phyloP scores from a whole-genome alignment of 495 filamentous ascomycete genomes.

The Tuber calosporum region DNA sequence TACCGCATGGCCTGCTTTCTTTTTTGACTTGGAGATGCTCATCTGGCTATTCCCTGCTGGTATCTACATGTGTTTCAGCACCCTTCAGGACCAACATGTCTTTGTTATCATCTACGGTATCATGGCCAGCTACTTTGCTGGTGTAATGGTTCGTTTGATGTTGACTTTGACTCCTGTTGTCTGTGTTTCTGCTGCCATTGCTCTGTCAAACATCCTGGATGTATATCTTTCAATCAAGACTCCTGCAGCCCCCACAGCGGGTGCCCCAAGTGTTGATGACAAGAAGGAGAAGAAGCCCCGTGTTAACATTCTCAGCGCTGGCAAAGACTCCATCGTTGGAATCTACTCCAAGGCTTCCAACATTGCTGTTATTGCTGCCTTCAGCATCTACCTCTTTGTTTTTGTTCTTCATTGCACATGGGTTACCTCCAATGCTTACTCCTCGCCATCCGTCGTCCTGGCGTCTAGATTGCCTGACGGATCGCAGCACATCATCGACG shows the following conservation, averaged over 20 bases:
- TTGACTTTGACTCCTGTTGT: conserved; percentile 94
- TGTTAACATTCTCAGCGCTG: conserved; percentile 56
- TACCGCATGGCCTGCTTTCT: conserved; percentile 99
- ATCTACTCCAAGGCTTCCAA: conserved; percentile 79
- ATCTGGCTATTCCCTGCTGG: conserved; percentile 99
- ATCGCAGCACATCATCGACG: conserved; percentile 96
- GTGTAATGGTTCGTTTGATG: conserved; percentile 99
- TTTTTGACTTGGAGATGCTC: conserved; percentile 95
- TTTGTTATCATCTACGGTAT: conserved; percentile 97
- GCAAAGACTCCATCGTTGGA: conserved; percentile 66
- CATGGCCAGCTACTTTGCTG: conserved; percentile 93
- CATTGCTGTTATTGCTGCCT: conserved; percentile 58
- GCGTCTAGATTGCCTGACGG: conserved; percentile 89
- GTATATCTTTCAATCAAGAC: conserved; percentile 62
- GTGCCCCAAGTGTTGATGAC: conserved; percentile 42
- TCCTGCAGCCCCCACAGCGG: conserved; percentile 46
- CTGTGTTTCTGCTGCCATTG: conserved; percentile 87
- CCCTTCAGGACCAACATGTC: conserved; percentile 90
- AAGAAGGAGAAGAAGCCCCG: conserved; percentile 52
- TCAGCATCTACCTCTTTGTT: conserved; percentile 74
- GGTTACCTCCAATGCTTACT: conserved; percentile 99
- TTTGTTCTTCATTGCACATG: conserved; percentile 98
- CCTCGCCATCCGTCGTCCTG: conserved; percentile 92
- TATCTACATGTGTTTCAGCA: conserved; percentile 95
- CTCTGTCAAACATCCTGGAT: conserved; percentile 80